Evolutionary conservation across 768 basidiomycete species (phyloP).

Genomic region (Nidularia sp.): DNA sequence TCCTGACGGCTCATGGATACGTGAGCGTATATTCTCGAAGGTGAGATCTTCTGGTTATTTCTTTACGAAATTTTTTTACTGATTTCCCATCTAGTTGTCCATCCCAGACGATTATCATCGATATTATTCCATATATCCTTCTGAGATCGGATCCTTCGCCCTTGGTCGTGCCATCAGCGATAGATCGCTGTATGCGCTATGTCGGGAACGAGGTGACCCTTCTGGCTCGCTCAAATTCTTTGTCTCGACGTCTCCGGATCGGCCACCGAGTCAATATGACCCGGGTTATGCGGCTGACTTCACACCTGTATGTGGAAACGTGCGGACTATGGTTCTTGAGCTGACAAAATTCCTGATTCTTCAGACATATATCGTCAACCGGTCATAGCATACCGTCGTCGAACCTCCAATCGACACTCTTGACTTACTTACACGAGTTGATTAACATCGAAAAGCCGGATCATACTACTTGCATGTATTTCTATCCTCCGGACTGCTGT

Average conservation of each 20-base stretch:
- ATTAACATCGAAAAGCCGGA: too few species aligned
- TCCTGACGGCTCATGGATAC: constrained; percentile 36
- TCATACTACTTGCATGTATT: too few species aligned
- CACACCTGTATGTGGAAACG: constrained; percentile 1
- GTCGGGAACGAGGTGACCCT: constrained; percentile 39
- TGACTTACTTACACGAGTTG: too few species aligned
- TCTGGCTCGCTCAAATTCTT: constrained; percentile 50
- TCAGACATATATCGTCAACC: constrained; percentile 1
- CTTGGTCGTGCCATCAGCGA: constrained; percentile 37
- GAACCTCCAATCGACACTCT: too few species aligned
- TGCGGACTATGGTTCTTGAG: background rate
- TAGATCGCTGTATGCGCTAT: constrained; percentile 32
- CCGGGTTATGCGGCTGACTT: constrained; percentile 10
- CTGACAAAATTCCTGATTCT: background rate
- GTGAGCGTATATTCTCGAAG: constrained; percentile 41
- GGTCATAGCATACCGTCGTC: background rate
- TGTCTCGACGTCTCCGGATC: constrained; percentile 41
- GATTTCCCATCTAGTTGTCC: constrained; percentile 24
- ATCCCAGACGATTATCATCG: constrained; percentile 36
- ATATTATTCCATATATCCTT: constrained; percentile 40
- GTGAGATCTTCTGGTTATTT: constrained; percentile 13
- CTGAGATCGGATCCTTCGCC: constrained; percentile 42
- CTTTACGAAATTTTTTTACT: too few species aligned
- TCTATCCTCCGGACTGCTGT: too few species aligned
- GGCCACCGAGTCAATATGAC: constrained; percentile 24